A percentile compares a stretch with the other conserved stretches of the same genome.
Evolutionary conservation across 768 basidiomycete genomes (phyloP).

Genomic region (Leccinum fibrillosum): DNA sequence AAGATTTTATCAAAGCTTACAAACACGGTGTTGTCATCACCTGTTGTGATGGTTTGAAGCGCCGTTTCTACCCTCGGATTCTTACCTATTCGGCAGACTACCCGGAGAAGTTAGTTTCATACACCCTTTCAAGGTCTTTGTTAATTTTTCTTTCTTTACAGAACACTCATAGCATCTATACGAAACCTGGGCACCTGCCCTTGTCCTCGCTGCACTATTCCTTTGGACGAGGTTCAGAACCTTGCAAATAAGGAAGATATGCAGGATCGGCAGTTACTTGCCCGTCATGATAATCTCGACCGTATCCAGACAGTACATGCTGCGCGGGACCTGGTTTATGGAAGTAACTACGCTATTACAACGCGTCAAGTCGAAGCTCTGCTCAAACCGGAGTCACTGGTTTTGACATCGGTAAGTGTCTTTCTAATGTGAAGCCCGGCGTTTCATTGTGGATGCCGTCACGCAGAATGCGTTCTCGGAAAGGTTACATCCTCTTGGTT

Average conservation of each 20-base stretch:
- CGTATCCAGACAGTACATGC: background rate
- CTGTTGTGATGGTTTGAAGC: too few species aligned
- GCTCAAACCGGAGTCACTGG: too few species aligned
- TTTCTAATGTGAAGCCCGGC: too few species aligned
- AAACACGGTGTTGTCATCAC: too few species aligned
- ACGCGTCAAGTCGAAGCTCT: too few species aligned
- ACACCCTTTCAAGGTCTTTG: too few species aligned
- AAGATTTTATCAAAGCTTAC: too few species aligned
- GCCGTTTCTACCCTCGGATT: background rate
- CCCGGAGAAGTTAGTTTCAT: background rate
- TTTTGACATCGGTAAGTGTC: too few species aligned
- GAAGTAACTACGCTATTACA: too few species aligned
- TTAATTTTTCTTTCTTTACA: too few species aligned
- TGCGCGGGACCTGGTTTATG: background rate
- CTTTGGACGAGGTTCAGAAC: background rate
- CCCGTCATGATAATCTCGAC: background rate
- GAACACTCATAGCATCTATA: background rate
- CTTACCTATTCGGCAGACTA: too few species aligned
- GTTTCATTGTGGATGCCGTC: background rate
- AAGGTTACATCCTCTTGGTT: background rate
- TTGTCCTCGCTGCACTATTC: background rate
- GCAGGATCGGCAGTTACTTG: background rate
- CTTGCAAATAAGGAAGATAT: background rate
- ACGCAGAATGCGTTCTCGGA: background rate
- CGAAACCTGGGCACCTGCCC: too few species aligned